These are phyloP conservation scores for Calycina marina DNA, from an alignment of 2,329 filamentous ascomycete species.

Conservation along the genomic window DNA sequence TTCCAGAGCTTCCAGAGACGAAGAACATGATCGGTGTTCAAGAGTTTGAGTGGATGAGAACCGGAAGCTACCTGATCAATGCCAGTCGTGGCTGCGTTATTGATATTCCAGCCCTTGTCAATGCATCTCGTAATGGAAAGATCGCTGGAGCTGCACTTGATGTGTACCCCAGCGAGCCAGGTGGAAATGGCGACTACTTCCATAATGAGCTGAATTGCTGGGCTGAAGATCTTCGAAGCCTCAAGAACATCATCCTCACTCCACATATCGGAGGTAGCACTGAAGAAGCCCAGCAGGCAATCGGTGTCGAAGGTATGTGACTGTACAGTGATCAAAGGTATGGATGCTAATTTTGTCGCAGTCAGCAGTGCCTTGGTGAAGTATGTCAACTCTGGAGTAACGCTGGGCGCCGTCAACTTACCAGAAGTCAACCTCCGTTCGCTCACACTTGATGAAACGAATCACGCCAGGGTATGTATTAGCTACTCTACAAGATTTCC, in stretches of 20 bases:
- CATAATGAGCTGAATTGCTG: slow-evolving; percentile 68
- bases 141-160: slow-evolving; percentile 91
- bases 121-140: slow-evolving; percentile 73
- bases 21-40: slow-evolving; percentile 75
- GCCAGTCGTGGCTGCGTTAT: slow-evolving; percentile 88
- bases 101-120: slow-evolving; percentile 81
- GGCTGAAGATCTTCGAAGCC: slow-evolving; percentile 67
- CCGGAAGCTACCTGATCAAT: slow-evolving; percentile 88
- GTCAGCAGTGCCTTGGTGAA: slow-evolving; percentile 76
- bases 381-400: slow-evolving; percentile 92
- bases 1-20: slow-evolving; percentile 86
- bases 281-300: slow-evolving; percentile 91
- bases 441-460: slow-evolving; percentile 76
- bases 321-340: not conserved
- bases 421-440: slow-evolving; percentile 86
- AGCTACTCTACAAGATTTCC: slow-evolving; percentile 4
- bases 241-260: slow-evolving; percentile 89
- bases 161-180: slow-evolving; percentile 88
- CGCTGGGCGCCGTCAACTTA: slow-evolving; percentile 85
- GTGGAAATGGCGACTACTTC: slow-evolving; percentile 91
- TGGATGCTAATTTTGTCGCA: slow-evolving; percentile 18
- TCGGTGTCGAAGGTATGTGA: slow-evolving; percentile 63
- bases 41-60: slow-evolving; percentile 81
- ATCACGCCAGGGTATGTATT: slow-evolving; percentile 60
- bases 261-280: slow-evolving; percentile 97